A percentile compares a stretch with the other conserved stretches of the same genome.
These are phyloP conservation scores for Alternaria hordeiaustralica DNA, from an alignment of 2,329 filamentous ascomycete genomes.

Conservation along the genomic window DNA sequence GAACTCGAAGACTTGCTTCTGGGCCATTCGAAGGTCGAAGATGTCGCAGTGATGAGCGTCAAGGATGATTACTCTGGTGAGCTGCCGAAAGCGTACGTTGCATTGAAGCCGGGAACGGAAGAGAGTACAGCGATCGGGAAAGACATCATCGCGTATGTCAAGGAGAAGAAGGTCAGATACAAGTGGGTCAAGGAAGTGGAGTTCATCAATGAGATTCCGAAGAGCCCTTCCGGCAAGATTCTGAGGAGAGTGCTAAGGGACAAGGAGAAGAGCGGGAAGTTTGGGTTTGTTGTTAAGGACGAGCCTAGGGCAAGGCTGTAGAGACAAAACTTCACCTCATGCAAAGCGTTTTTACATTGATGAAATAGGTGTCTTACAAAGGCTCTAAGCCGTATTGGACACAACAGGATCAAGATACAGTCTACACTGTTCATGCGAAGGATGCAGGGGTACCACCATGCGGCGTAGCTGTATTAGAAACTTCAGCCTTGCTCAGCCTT, in stretches of 20 bases:
- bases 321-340: too few species aligned
- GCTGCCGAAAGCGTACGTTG: slow-evolving; percentile 55
- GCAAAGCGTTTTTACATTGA: too few species aligned
- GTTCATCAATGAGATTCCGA: slow-evolving; percentile 57
- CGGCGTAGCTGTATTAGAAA: too few species aligned
- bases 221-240: slow-evolving; percentile 57
- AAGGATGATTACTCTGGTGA: slow-evolving; percentile 60
- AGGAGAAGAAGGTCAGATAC: slow-evolving; percentile 54
- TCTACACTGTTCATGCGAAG: too few species aligned
- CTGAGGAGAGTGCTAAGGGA: slow-evolving; percentile 54
- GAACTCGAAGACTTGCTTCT: slow-evolving; percentile 69
- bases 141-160: slow-evolving; percentile 53
- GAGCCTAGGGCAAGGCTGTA: slow-evolving; percentile 48
- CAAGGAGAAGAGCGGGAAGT: slow-evolving; percentile 48
- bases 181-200: slow-evolving; percentile 56
- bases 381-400: too few species aligned
- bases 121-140: slow-evolving; percentile 43
- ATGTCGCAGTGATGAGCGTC: slow-evolving; percentile 63
- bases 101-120: slow-evolving; percentile 45
- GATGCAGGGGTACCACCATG: too few species aligned
- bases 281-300: slow-evolving; percentile 24
- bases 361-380: too few species aligned
- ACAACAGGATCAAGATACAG: too few species aligned
- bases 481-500: too few species aligned
- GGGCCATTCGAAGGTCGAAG: slow-evolving; percentile 62